Percentiles rank a stretch among this genome's conserved stretches.
phyloP scores from a whole-genome alignment of 2,329 filamentous ascomycete genomes.

The Fonsecaea nubica region DNA sequence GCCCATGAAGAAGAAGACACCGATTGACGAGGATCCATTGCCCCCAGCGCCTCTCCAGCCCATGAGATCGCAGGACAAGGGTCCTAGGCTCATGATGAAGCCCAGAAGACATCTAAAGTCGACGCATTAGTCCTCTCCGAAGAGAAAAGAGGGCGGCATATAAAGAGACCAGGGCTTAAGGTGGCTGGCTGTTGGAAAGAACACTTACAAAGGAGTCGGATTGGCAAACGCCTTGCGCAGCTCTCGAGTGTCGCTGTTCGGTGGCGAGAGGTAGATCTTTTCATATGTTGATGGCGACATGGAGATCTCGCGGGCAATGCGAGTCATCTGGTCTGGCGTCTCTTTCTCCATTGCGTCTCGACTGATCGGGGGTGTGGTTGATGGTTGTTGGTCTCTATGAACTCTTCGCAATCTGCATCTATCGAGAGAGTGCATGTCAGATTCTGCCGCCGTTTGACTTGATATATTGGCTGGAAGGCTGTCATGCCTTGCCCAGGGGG shows the following conservation, averaged over 20 bases:
- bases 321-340: background rate
- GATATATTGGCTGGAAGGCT: background rate
- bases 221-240: background rate
- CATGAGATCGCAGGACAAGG: slow-evolving; percentile 11
- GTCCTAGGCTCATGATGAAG: slow-evolving; percentile 15
- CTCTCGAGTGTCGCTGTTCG: background rate
- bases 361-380: background rate
- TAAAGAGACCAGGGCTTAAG: background rate
- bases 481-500: background rate
- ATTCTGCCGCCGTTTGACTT: background rate
- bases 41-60: slow-evolving; percentile 7
- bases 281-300: background rate
- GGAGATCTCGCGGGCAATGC: background rate
- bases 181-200: background rate
- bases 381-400: background rate
- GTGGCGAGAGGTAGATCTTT: background rate
- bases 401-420: background rate
- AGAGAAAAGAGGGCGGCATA: background rate
- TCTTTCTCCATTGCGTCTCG: background rate
- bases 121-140: background rate
- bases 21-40: slow-evolving; percentile 10
- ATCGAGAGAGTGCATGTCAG: background rate
- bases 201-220: background rate
- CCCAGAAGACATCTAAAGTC: slow-evolving; percentile 6
- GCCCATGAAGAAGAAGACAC: slow-evolving; percentile 14